Conservation (phyloP, 768 basidiomycete genomes). For the Mycena belliarum region DNA sequence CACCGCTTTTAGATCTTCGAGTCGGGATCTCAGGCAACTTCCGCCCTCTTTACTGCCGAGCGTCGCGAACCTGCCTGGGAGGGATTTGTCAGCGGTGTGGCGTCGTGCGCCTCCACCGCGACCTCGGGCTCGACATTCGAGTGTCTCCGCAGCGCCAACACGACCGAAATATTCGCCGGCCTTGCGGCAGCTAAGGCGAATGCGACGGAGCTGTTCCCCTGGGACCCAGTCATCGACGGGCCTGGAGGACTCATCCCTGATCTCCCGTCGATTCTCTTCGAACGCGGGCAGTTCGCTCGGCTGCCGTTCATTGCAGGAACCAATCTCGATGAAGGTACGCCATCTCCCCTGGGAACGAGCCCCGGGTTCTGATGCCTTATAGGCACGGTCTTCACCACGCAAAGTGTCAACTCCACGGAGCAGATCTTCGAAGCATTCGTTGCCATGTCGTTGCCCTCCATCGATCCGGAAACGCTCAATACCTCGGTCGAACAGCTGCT, state of each 20-base stretch:
- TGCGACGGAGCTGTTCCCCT: slow-evolving; percentile 30
- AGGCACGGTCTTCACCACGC: slow-evolving; percentile 36
- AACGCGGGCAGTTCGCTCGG: slow-evolving; percentile 34
- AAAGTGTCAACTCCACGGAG: slow-evolving; percentile 26
- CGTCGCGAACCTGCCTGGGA: slow-evolving; percentile 32
- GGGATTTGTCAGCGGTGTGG: slow-evolving; percentile 31
- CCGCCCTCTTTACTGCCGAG: slow-evolving; percentile 28
- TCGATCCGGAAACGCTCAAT: slow-evolving; percentile 18
- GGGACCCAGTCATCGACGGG: slow-evolving; percentile 43
- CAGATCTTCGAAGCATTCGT: slow-evolving; percentile 23
- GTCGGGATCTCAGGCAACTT: slow-evolving; percentile 40
- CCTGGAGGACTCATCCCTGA: slow-evolving; percentile 40
- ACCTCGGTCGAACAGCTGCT: slow-evolving; percentile 27
- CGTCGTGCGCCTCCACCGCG: slow-evolving; percentile 26
- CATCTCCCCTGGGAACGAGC: neutral
- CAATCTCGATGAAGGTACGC: slow-evolving; percentile 49
- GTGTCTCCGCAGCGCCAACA: slow-evolving; percentile 32
- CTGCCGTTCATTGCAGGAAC: slow-evolving; percentile 48
- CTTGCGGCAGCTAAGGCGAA: slow-evolving; percentile 22
- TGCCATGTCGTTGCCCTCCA: slow-evolving; percentile 28
- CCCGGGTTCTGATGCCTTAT: neutral
- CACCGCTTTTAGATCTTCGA: slow-evolving; percentile 39
- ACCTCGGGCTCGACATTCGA: slow-evolving; percentile 33
- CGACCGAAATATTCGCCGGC: slow-evolving; percentile 32
- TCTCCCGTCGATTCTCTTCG: slow-evolving; percentile 34